Evolutionary conservation across 345 rosid genomes (phyloP).

Genomic region (Moricandia moricandioides): DNA sequence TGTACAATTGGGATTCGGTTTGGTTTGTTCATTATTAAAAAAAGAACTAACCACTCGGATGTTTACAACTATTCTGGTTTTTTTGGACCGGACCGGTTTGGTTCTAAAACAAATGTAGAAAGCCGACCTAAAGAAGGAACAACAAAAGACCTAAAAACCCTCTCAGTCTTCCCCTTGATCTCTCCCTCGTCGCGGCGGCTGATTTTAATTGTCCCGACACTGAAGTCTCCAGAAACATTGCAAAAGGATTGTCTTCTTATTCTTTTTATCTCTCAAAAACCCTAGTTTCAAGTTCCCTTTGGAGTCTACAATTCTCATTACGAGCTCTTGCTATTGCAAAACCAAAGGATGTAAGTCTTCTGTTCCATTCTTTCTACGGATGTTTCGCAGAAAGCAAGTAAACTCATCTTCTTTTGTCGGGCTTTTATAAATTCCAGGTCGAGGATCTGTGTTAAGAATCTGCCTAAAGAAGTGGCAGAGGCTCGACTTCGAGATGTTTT

Average conservation of each 20-base stretch:
- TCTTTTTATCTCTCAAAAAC: background rate
- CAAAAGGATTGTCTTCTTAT: background rate
- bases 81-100: background rate
- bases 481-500: conserved; percentile 63
- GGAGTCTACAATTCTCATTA: conserved; percentile 1
- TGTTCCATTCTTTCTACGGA: background rate
- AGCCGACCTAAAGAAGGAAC: conserved; percentile 25
- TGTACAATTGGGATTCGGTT: background rate
- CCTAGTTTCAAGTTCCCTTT: background rate
- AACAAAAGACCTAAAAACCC: conserved; percentile 23
- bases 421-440: conserved; percentile 49
- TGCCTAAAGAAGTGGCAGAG: conserved; percentile 65
- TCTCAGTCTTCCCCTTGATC: background rate
- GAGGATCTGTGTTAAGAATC: conserved; percentile 75
- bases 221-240: background rate
- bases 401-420: background rate
- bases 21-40: background rate
- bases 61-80: background rate
- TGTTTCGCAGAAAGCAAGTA: background rate
- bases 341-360: conserved; percentile 27
- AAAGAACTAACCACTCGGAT: background rate
- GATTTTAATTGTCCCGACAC: background rate
- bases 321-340: conserved; percentile 8
- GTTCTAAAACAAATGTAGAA: background rate
- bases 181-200: conserved; percentile 21